phyloP scores from a whole-genome alignment of 2,329 filamentous ascomycete species.

The Pseudogymnoascus sp. region DNA sequence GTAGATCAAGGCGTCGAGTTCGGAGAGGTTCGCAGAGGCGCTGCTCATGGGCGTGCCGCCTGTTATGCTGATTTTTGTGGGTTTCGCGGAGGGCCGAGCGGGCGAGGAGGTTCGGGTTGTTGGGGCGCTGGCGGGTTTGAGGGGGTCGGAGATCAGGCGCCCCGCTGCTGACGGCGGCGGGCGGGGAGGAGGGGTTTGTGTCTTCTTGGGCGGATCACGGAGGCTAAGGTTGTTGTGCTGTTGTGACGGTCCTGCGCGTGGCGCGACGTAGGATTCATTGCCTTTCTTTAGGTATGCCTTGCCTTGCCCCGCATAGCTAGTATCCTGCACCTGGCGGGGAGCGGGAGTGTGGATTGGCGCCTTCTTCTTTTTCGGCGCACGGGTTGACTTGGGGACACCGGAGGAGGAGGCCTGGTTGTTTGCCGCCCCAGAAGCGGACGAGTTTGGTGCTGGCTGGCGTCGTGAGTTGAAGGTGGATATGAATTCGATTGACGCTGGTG shows the following conservation, averaged over 20 bases:
- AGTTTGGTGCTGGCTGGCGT: constrained; percentile 36
- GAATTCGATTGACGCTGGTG: constrained; percentile 64
- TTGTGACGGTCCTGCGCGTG: constrained; percentile 31
- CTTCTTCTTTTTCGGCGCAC: constrained; percentile 50
- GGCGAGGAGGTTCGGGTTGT: constrained; percentile 43
- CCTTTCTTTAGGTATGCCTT: constrained; percentile 67
- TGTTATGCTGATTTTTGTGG: constrained; percentile 61
- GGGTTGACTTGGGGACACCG: constrained; percentile 41
- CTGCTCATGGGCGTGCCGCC: constrained; percentile 79
- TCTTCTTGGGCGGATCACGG: constrained; percentile 41
- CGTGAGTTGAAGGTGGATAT: constrained; percentile 67
- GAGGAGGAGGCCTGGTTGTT: constrained; percentile 10
- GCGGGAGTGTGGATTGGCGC: constrained; percentile 54
- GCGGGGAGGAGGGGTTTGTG: constrained; percentile 24
- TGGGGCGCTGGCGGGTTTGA: constrained; percentile 47
- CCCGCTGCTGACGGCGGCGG: constrained; percentile 57
- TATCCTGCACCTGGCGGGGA: constrained; percentile 54
- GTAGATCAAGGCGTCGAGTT: constrained; percentile 74
- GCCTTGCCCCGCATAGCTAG: constrained; percentile 51
- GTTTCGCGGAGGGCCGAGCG: constrained; percentile 38
- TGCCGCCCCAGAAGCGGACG: constrained; percentile 8
- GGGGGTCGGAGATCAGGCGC: constrained; percentile 68
- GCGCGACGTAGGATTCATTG: constrained; percentile 63
- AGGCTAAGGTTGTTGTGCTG: constrained; percentile 30
- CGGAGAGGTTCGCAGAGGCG: constrained; percentile 62